Conservation (phyloP, 1,284 basidiomycete genomes). For the Fomitopsis pinicola region DNA sequence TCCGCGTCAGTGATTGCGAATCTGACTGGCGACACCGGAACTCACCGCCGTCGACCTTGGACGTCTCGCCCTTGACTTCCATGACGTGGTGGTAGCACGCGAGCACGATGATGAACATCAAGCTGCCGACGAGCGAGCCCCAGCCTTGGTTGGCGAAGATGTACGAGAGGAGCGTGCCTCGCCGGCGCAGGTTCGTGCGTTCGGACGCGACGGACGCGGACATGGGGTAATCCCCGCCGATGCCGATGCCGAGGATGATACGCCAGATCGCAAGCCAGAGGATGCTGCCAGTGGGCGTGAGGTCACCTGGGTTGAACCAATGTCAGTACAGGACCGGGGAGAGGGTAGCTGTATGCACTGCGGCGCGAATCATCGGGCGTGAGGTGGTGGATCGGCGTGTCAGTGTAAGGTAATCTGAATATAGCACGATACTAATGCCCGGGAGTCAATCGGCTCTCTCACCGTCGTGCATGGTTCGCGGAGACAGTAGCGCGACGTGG, state of each 20-base stretch:
- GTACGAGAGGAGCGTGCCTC: constrained; percentile 71
- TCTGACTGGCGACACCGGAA: background rate
- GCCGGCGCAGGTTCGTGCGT: constrained; percentile 61
- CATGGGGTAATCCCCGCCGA: constrained; percentile 85
- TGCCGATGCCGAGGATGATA: constrained; percentile 70
- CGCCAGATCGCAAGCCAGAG: constrained; percentile 65
- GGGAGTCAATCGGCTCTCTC: too few relatives aligned
- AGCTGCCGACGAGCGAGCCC: constrained; percentile 64
- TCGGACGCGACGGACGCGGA: constrained; percentile 69
- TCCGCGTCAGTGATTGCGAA: background rate
- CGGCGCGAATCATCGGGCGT: background rate
- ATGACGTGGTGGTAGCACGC: constrained; percentile 65
- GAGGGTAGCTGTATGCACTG: background rate
- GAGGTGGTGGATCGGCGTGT: too few relatives aligned
- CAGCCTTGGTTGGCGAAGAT: constrained; percentile 78
- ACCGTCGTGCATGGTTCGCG: too few relatives aligned
- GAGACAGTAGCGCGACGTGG: too few relatives aligned
- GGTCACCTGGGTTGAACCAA: constrained; percentile 21
- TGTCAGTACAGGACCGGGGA: background rate
- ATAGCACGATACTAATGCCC: too few relatives aligned
- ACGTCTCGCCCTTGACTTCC: constrained; percentile 48
- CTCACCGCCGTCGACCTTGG: constrained; percentile 64
- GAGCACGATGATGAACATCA: constrained; percentile 69
- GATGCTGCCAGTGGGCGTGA: constrained; percentile 42
- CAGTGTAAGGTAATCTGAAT: too few relatives aligned